A percentile compares a stretch with the other conserved stretches of the same genome.
phyloP scores from a whole-genome alignment of 2,329 filamentous ascomycete genomes.

The Coniochaeta hoffmannii region DNA sequence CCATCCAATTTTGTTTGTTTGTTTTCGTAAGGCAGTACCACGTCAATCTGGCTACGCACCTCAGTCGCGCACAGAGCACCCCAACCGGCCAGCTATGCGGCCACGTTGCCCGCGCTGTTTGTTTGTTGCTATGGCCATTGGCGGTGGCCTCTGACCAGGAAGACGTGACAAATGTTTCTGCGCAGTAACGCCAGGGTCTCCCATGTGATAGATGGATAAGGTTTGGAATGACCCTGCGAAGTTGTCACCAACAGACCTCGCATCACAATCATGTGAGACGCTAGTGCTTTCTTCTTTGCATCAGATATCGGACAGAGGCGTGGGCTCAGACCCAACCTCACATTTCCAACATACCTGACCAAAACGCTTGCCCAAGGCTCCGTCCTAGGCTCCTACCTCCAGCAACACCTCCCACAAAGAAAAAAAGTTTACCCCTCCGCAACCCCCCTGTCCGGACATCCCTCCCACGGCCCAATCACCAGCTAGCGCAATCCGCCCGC shows the following conservation, averaged over 20 bases:
- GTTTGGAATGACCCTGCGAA: not conserved
- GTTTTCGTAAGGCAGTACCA: not conserved
- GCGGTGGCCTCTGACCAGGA: not conserved
- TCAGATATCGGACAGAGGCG: not conserved
- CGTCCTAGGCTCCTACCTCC: not conserved
- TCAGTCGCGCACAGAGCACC: not conserved
- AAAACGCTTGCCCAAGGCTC: not conserved
- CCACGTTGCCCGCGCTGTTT: not conserved
- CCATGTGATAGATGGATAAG: not conserved
- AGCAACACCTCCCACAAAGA: not conserved
- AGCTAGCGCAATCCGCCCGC: conserved; percentile 3
- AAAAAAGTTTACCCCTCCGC: not conserved
- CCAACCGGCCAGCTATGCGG: not conserved
- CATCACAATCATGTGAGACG: conserved; percentile 1
- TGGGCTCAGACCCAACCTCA: too few relatives aligned
- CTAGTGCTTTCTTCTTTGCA: not conserved
- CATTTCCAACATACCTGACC: too few relatives aligned
- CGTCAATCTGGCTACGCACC: not conserved
- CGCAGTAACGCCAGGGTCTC: not conserved
- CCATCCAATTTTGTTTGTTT: not conserved
- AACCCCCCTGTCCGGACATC: not conserved
- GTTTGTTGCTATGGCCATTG: not conserved
- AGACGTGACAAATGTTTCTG: not conserved
- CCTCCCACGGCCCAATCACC: not conserved
- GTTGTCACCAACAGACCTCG: not conserved